A percentile compares a stretch with the other conserved stretches of the same genome.
phyloP scores from a whole-genome alignment of 176 grass and related monocot genomes.

The sorghum (Sorghum bicolor) region DNA sequence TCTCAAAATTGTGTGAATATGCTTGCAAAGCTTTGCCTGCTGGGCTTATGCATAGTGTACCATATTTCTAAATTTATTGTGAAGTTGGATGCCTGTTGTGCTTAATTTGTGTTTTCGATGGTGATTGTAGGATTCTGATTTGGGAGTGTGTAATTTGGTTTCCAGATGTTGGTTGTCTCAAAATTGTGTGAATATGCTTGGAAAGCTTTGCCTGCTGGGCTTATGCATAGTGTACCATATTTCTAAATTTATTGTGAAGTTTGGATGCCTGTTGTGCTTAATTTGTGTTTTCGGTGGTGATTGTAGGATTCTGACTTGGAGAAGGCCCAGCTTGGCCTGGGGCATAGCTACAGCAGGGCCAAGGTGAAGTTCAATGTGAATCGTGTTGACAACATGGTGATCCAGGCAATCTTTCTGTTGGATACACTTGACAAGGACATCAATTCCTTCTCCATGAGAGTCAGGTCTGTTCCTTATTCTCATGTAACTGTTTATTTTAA shows the following conservation, averaged over 20 bases:
- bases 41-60: neutral
- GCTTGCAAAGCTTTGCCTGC: neutral
- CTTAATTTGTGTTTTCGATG: conserved; percentile 8
- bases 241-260: neutral
- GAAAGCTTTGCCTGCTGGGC: neutral
- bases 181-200: neutral
- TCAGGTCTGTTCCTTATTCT: conserved; percentile 46
- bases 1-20: neutral
- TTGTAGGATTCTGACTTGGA: conserved; percentile 61
- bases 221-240: neutral
- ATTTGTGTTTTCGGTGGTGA: neutral
- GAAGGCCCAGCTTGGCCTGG: conserved; percentile 66
- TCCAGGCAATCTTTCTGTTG: conserved; percentile 84
- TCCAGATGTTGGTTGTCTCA: neutral
- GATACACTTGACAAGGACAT: conserved; percentile 90
- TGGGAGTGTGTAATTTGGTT: neutral
- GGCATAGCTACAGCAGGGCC: conserved; percentile 74
- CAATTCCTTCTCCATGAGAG: conserved; percentile 87
- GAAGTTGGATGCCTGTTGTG: neutral
- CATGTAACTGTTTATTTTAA: neutral
- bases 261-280: neutral
- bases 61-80: neutral
- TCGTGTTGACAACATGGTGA: conserved; percentile 89
- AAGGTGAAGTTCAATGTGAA: conserved; percentile 96
- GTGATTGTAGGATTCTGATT: too few relatives aligned